Evolutionary conservation across 257 asterid genomes (phyloP).

Genomic region (Coffea canephora): DNA sequence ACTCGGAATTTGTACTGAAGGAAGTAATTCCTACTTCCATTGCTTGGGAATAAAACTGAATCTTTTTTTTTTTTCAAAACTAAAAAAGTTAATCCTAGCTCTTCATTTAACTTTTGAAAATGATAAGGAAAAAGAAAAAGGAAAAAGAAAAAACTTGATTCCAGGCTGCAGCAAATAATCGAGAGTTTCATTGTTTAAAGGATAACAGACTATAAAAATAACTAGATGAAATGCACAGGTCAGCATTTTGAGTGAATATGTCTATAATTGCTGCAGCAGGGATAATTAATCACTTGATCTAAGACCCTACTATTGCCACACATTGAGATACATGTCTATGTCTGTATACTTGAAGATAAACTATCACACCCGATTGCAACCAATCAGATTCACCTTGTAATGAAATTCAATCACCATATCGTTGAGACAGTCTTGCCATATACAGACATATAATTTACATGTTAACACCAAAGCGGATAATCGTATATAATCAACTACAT

Average conservation of each 20-base stretch:
- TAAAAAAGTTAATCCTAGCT: background rate
- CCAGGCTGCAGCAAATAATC: background rate
- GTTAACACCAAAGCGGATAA: background rate
- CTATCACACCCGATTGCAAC: background rate
- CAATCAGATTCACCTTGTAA: too few relatives aligned
- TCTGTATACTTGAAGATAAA: background rate
- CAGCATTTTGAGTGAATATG: too few relatives aligned
- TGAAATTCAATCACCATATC: background rate
- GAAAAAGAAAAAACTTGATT: too few relatives aligned
- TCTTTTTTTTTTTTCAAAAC: background rate
- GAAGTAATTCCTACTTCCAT: background rate
- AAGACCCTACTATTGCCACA: background rate
- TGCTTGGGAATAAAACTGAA: background rate
- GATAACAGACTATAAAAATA: too few relatives aligned
- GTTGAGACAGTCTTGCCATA: background rate
- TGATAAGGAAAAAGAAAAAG: background rate
- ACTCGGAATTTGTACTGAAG: background rate
- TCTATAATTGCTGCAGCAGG: too few relatives aligned
- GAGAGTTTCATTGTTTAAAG: too few relatives aligned
- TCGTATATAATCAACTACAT: slow-evolving; percentile 3
- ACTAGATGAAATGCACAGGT: too few relatives aligned
- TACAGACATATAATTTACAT: background rate
- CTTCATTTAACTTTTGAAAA: background rate
- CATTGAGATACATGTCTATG: background rate
- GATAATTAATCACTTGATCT: background rate